phyloP scores from a whole-genome alignment of 2,329 filamentous ascomycete genomes.

The Thermomyces lanuginosus region DNA sequence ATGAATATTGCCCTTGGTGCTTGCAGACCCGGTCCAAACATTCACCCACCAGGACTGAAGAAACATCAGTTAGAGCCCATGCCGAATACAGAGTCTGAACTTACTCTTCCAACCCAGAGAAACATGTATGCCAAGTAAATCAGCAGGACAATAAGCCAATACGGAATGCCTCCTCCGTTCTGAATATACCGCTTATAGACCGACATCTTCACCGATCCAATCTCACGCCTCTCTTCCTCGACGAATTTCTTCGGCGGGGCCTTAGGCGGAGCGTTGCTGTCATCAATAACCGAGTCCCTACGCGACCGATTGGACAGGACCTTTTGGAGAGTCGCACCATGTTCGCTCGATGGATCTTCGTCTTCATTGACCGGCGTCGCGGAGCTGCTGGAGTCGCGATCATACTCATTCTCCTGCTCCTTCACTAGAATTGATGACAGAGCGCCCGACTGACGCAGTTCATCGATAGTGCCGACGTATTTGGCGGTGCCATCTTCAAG shows the following conservation, averaged over 20 bases:
- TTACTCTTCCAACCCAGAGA: constrained; percentile 36
- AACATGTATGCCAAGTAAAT: constrained; percentile 41
- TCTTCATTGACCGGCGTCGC: constrained; percentile 21
- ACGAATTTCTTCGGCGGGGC: constrained; percentile 43
- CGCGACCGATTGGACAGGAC: too few species aligned
- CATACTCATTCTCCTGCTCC: constrained; percentile 31
- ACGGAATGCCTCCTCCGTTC: constrained; percentile 46
- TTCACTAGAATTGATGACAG: constrained; percentile 27
- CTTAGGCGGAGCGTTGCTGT: too few species aligned
- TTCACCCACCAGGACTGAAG: constrained; percentile 32
- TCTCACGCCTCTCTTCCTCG: constrained; percentile 57
- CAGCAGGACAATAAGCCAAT: constrained; percentile 41
- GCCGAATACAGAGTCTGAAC: constrained; percentile 8
- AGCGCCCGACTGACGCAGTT: constrained; percentile 31
- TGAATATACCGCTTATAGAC: constrained; percentile 54
- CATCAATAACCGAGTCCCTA: constrained; percentile 5
- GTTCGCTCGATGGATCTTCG: constrained; percentile 17
- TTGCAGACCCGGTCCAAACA: constrained; percentile 27
- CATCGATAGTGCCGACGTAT: constrained; percentile 47
- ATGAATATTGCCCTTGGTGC: constrained; percentile 2
- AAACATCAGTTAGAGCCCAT: neutral
- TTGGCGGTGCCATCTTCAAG: constrained; percentile 52
- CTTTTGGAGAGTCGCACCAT: constrained; percentile 33
- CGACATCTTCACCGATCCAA: constrained; percentile 48
- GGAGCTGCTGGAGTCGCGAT: too few species aligned